phyloP scores from a whole-genome alignment of 805 yeast genomes.

The Kodamaea restingae region DNA sequence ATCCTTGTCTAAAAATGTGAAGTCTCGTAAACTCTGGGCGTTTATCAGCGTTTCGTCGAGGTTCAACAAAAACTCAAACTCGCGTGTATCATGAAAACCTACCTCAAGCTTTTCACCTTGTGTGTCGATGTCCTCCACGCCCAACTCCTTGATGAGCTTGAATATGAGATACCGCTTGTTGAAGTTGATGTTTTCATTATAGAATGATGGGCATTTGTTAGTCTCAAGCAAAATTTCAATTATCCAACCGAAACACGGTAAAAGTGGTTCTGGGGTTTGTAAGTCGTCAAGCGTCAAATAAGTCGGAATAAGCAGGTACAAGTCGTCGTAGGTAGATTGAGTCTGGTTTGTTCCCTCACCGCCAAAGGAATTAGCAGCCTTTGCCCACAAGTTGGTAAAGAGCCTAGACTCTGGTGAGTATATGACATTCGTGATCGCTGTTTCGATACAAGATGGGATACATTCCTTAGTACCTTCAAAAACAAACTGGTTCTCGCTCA shows the following conservation, averaged over 20 bases:
- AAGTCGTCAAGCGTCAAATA: conserved; percentile 25
- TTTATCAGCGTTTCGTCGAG: conserved; percentile 37
- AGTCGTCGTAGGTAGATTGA: conserved; percentile 20
- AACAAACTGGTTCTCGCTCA: conserved; percentile 46
- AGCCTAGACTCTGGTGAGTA: conserved; percentile 76
- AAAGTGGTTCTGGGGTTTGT: conserved; percentile 41
- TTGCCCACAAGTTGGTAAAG: conserved; percentile 66
- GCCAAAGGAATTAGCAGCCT: conserved; percentile 41
- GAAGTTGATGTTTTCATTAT: conserved; percentile 69
- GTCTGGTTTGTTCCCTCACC: conserved; percentile 9
- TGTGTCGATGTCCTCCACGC: conserved; percentile 32
- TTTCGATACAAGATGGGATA: conserved; percentile 81
- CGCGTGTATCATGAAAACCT: conserved; percentile 32
- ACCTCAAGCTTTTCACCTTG: conserved; percentile 19
- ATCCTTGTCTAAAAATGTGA: conserved; percentile 22
- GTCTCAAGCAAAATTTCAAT: conserved; percentile 70
- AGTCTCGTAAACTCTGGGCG: conserved; percentile 35
- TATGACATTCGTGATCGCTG: conserved; percentile 69
- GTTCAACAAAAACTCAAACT: conserved; percentile 52
- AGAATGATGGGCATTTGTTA: conserved; percentile 66
- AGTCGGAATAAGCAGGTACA: conserved; percentile 30
- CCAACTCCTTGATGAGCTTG: conserved; percentile 36
- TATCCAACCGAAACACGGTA: conserved; percentile 93
- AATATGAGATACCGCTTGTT: conserved; percentile 56
- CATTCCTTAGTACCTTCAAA: conserved; percentile 30